phyloP scores from a whole-genome alignment of 2,329 filamentous ascomycete genomes.

The Aspergillus persii region DNA sequence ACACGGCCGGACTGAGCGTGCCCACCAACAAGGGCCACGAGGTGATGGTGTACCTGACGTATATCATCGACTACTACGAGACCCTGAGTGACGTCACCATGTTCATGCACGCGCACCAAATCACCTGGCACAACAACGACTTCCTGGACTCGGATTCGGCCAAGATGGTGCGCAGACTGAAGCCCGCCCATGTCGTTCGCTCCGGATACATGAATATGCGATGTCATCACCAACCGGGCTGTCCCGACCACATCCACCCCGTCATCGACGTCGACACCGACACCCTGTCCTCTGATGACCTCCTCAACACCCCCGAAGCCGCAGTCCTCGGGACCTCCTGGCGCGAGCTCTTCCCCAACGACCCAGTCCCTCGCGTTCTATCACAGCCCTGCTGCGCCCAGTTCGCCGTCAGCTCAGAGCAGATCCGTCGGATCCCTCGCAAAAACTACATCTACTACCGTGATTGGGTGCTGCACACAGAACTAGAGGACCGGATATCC shows the following conservation, averaged over 20 bases:
- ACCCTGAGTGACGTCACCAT: conserved; percentile 50
- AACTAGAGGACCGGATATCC: conserved; percentile 46
- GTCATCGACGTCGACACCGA: background rate
- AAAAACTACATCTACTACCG: conserved; percentile 49
- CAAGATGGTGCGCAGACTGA: conserved; percentile 43
- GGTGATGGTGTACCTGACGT: conserved; percentile 55
- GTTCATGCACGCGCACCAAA: conserved; percentile 51
- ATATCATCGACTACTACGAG: conserved; percentile 56
- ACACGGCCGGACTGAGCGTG: conserved; percentile 39
- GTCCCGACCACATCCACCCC: conserved; percentile 48
- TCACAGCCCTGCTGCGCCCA: conserved; percentile 57
- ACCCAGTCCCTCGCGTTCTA: conserved; percentile 36
- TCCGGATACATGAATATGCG: conserved; percentile 52
- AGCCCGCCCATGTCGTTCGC: conserved; percentile 40
- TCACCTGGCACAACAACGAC: conserved; percentile 53
- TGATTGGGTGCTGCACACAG: conserved; percentile 52
- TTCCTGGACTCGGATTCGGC: conserved; percentile 43
- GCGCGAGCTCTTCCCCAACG: conserved; percentile 27
- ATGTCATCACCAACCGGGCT: conserved; percentile 52
- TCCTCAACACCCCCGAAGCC: conserved; percentile 30
- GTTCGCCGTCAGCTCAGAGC: conserved; percentile 52
- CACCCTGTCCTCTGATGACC: conserved; percentile 6
- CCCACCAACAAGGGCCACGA: conserved; percentile 54
- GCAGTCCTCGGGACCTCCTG: conserved; percentile 26
- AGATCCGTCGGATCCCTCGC: conserved; percentile 47